These are phyloP conservation scores for Serendipita indica DNA, from an alignment of 768 basidiomycete genomes.

Conservation along the genomic window DNA sequence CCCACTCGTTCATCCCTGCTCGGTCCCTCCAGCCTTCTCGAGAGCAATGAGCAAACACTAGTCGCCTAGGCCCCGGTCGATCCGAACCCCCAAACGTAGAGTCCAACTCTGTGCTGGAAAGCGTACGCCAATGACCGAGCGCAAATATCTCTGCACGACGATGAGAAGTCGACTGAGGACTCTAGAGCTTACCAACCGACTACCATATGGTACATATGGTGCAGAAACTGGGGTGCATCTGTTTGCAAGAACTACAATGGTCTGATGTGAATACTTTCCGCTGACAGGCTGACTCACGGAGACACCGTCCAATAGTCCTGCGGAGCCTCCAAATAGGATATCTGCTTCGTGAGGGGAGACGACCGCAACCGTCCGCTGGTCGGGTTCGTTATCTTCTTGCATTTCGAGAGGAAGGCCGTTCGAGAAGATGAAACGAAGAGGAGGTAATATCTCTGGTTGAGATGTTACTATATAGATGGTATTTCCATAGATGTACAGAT, in stretches of 20 bases:
- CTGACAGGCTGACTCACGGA: not conserved
- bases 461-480: conserved; percentile 72
- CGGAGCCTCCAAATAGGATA: conserved; percentile 41
- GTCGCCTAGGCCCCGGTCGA: conserved; percentile 33
- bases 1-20: conserved; percentile 78
- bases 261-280: not conserved
- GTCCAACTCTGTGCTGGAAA: not conserved
- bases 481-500: conserved; percentile 65
- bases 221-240: no score
- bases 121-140: not conserved
- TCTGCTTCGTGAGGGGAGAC: conserved; percentile 55
- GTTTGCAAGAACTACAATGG: no score
- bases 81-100: not conserved
- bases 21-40: conserved; percentile 81
- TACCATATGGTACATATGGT: not conserved
- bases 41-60: conserved; percentile 61
- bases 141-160: not conserved
- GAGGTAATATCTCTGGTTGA: conserved; percentile 49
- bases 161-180: no score
- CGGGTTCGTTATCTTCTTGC: conserved; percentile 54
- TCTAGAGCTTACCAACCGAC: no score
- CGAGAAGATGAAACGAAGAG: conserved; percentile 53
- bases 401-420: conserved; percentile 46
- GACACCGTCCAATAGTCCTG: not conserved
- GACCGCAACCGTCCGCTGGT: conserved; percentile 62